Evolutionary conservation across 2,329 filamentous ascomycete species (phyloP), one percentile per base, ranked within the genome.

Genomic region (Xylaria sp.): DNA sequence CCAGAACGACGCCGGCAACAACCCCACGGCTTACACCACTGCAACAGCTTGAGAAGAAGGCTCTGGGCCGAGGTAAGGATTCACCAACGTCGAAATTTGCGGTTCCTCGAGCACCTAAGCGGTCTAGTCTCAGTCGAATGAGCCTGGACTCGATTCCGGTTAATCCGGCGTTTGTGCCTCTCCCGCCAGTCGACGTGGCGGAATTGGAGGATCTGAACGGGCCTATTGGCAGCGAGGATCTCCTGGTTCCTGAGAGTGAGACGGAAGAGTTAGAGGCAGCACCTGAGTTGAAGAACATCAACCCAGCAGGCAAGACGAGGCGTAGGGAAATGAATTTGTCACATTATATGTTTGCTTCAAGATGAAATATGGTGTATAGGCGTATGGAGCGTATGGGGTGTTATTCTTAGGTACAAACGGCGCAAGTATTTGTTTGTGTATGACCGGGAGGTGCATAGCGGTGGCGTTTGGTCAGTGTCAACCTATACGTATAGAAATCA

Each of bases 151-250:
- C 73, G 7, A 61, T 81, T 2, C 78, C 81, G 1, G 73, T 83
- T 37, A 84, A 87, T 63, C 82, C 85, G 2, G 77, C 83, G 0
- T 83, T 84, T 67, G 78, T 87, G 5, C 83, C 84, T 0, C 74
- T 87, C 8, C 84, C 85, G 1, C 82, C 79, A 58, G 83, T 84
- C 2, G 82, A 86, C 64, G 62, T 85, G 25, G 76, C 75, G 7
- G 84, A 87, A 67, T 77, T 86, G 3, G 81, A 81, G 66, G 80
- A 82, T 1, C 70, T 86, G 41, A 83, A 85, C 66, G 70, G 68
- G 54, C 61, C 76, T 10, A 64, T 75, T 5, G 85, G 85, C 13
- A 87, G 85, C 67, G 85, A 87, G 69, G 85, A 87, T 58, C 78
- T 84, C 56, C 80, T 87, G 63, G 73, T 83, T 13, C 80, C 81